Percentiles rank a stretch among this genome's conserved stretches.
phyloP scores from a whole-genome alignment of 2,329 filamentous ascomycete genomes.

The Fusarium sp. region DNA sequence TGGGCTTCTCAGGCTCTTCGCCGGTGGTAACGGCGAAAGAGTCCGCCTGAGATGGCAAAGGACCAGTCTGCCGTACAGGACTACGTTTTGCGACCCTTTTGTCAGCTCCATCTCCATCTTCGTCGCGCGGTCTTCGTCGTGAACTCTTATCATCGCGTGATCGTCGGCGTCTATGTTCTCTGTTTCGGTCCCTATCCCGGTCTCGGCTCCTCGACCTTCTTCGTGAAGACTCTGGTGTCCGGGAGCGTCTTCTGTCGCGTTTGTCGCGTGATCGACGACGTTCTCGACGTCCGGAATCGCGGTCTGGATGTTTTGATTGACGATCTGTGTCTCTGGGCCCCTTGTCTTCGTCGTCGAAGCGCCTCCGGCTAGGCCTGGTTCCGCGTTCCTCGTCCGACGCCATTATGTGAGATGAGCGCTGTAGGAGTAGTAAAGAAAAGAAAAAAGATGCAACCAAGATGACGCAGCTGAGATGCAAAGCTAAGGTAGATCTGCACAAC shows the following conservation, averaged over 20 bases:
- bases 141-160: constrained; percentile 52
- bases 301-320: constrained; percentile 44
- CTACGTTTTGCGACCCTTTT: constrained; percentile 43
- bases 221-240: constrained; percentile 50
- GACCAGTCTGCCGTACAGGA: constrained; percentile 57
- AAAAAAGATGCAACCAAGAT: constrained; percentile 15
- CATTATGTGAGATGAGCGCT: constrained; percentile 40
- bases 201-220: constrained; percentile 49
- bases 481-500: constrained; percentile 30
- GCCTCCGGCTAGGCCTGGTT: constrained; percentile 29
- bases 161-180: constrained; percentile 47
- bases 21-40: constrained; percentile 70
- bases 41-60: constrained; percentile 70
- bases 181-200: constrained; percentile 43
- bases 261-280: constrained; percentile 50
- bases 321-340: constrained; percentile 33
- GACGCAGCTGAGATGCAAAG: constrained; percentile 26
- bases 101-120: constrained; percentile 38
- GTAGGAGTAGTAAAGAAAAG: background rate
- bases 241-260: constrained; percentile 51
- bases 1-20: constrained; percentile 67
- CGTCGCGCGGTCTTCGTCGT: constrained; percentile 44
- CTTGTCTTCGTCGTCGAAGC: constrained; percentile 41
- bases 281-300: constrained; percentile 45
- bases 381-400: constrained; percentile 46